Percentiles rank a stretch among this genome's conserved stretches.
These are phyloP conservation scores for Claviceps purpurea DNA, from an alignment of 2,329 filamentous ascomycete genomes.

Conservation along the genomic window DNA sequence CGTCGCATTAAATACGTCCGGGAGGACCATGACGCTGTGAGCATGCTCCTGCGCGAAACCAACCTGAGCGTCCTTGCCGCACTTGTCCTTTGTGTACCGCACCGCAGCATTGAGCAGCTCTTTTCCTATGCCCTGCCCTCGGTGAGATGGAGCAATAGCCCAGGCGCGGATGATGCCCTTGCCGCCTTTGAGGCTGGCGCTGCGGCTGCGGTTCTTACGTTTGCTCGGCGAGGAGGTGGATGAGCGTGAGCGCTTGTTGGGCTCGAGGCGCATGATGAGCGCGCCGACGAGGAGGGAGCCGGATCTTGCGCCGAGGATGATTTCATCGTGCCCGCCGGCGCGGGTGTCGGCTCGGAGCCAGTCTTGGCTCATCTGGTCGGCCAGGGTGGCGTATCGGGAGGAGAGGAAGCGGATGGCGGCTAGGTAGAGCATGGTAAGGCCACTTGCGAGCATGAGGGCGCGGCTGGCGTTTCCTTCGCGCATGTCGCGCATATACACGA, in stretches of 20 bases:
- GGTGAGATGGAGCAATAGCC: constrained; percentile 60
- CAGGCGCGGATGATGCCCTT: constrained; percentile 66
- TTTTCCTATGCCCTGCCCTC: constrained; percentile 57
- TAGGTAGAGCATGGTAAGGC: constrained; percentile 50
- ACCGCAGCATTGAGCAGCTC: constrained; percentile 64
- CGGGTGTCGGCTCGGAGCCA: constrained; percentile 38
- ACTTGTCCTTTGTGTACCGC: constrained; percentile 50
- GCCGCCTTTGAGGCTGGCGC: constrained; percentile 37
- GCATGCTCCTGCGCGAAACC: constrained; percentile 68
- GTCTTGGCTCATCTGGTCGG: constrained; percentile 46
- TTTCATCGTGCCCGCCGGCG: constrained; percentile 34
- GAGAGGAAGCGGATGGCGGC: constrained; percentile 47
- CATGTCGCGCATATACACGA: constrained; percentile 26
- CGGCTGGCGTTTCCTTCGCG: constrained; percentile 36
- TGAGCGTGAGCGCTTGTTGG: constrained; percentile 16
- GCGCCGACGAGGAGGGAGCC: constrained; percentile 58
- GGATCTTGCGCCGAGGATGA: constrained; percentile 52
- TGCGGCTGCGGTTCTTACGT: constrained; percentile 25
- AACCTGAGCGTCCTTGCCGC: constrained; percentile 52
- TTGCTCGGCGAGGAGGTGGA: constrained; percentile 10
- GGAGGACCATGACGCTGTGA: constrained; percentile 53
- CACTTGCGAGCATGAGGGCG: constrained; percentile 43
- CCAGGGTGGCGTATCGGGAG: constrained; percentile 46
- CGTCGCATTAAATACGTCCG: constrained; percentile 45
- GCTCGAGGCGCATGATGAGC: constrained; percentile 53